Conservation (phyloP, 169 alveolate genomes). For the Plasmodium ovale region DNA sequence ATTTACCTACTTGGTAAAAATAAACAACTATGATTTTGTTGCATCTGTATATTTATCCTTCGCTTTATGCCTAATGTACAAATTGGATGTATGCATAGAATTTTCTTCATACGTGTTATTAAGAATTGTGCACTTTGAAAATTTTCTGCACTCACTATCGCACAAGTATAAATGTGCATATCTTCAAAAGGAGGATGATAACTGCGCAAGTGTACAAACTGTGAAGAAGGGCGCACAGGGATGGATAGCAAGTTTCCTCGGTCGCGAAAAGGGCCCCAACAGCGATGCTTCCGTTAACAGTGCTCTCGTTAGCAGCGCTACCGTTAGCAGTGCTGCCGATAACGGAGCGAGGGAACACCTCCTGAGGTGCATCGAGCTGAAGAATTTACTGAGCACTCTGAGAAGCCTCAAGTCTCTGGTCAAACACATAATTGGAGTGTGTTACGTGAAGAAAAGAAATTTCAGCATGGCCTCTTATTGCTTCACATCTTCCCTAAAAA, state of each 20-base stretch:
- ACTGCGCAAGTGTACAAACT: neutral
- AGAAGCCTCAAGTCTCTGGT: conserved; percentile 30
- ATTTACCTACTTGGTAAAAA: conserved; percentile 30
- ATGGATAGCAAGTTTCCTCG: neutral
- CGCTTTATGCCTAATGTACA: conserved; percentile 46
- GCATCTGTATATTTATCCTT: conserved; percentile 65
- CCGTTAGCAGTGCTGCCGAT: neutral
- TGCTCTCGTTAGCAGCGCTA: too few species aligned
- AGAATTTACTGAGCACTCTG: conserved; percentile 13
- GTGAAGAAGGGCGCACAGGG: neutral
- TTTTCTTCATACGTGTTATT: conserved; percentile 43
- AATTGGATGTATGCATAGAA: conserved; percentile 41
- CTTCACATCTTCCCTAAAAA: conserved; percentile 30
- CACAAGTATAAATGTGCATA: neutral
- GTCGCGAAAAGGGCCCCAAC: neutral
- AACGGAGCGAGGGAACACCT: neutral
- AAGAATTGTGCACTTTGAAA: conserved; percentile 39
- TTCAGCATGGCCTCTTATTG: conserved; percentile 57
- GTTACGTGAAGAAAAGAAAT: conserved; percentile 69
- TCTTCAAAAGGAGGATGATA: neutral
- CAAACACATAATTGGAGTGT: conserved; percentile 61
- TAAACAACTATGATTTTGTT: conserved; percentile 74
- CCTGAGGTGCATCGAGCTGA: conserved; percentile 1
- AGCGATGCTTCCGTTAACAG: neutral
- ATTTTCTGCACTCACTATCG: conserved; percentile 2